Evolutionary conservation across 2,329 filamentous ascomycete genomes (phyloP).

Genomic region (Aspergillus sp.): DNA sequence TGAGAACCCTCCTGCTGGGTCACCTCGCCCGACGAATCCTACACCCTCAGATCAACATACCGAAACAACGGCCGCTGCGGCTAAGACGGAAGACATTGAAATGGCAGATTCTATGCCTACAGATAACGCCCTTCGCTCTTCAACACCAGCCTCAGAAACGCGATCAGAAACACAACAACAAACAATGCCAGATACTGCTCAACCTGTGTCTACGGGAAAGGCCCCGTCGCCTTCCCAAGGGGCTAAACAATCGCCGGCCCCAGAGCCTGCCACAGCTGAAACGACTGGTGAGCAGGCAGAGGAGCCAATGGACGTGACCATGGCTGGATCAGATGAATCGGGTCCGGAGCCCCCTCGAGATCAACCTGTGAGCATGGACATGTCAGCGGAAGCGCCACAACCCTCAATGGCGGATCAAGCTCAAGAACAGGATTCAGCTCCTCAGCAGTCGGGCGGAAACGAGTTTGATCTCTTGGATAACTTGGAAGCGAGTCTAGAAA

Average conservation of each 20-base stretch:
- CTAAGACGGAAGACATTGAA: slow-evolving; percentile 15
- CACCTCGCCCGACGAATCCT: background rate
- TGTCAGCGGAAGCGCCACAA: background rate
- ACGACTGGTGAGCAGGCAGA: slow-evolving; percentile 6
- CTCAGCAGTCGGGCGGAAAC: slow-evolving; percentile 18
- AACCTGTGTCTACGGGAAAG: background rate
- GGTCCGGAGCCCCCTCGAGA: background rate
- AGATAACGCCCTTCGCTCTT: slow-evolving; percentile 1
- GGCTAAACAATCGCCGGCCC: background rate
- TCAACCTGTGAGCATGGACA: slow-evolving; percentile 11
- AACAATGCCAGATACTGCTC: background rate
- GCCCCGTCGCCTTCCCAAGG: slow-evolving; percentile 6
- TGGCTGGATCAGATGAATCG: slow-evolving; percentile 9
- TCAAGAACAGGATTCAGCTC: slow-evolving; percentile 7
- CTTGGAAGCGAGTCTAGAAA: slow-evolving; percentile 44
- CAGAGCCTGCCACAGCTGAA: background rate
- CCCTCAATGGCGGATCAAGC: background rate
- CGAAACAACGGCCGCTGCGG: background rate
- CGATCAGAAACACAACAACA: slow-evolving; percentile 3
- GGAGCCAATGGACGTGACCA: slow-evolving; percentile 11
- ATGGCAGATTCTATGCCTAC: slow-evolving; percentile 15
- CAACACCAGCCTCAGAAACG: background rate
- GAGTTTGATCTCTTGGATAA: slow-evolving; percentile 50
- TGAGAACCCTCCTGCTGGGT: background rate
- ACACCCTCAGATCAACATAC: background rate